These are phyloP conservation scores for Alternaria brassicicola DNA, from an alignment of 2,329 filamentous ascomycete species.

Conservation along the genomic window DNA sequence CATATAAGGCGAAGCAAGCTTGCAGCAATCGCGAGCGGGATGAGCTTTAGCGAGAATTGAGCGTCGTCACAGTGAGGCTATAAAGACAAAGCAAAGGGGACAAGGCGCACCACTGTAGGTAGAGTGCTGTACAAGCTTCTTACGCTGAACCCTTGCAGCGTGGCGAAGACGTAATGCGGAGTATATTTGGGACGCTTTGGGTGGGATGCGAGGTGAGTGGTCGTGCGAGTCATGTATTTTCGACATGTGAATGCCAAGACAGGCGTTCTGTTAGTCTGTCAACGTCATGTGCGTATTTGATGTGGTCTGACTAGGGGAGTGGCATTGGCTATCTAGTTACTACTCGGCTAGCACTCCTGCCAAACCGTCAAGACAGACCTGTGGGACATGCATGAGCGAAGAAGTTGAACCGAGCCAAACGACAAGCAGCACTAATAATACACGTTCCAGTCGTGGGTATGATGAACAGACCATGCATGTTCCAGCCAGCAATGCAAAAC, in stretches of 20 bases:
- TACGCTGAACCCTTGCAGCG: not conserved
- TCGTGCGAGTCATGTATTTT: conserved; percentile 21
- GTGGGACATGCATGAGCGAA: conserved; percentile 2
- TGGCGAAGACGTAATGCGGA: conserved; percentile 12
- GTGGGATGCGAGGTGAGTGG: conserved; percentile 23
- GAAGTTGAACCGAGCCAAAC: conserved; percentile 11
- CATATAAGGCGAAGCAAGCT: conserved; percentile 18
- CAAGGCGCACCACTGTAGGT: not conserved
- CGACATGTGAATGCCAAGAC: conserved; percentile 39
- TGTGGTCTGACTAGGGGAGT: conserved; percentile 3
- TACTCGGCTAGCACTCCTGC: conserved; percentile 8
- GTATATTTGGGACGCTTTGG: conserved; percentile 20
- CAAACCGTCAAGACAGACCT: conserved; percentile 7
- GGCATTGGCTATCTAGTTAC: conserved; percentile 17
- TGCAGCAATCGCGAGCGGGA: not conserved
- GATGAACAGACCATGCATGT: conserved; percentile 17
- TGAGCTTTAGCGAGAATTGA: conserved; percentile 6
- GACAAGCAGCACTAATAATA: conserved; percentile 23
- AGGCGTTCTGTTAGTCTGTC: conserved; percentile 2
- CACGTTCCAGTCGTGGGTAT: conserved; percentile 25
- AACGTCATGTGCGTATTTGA: conserved; percentile 10
- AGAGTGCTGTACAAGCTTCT: conserved; percentile 1
- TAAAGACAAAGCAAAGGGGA: not conserved
- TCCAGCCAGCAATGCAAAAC: conserved; percentile 41
- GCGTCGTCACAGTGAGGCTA: not conserved